These are phyloP conservation scores for Colletotrichum sp. DNA, from an alignment of 2,329 filamentous ascomycete genomes.

Conservation along the genomic window DNA sequence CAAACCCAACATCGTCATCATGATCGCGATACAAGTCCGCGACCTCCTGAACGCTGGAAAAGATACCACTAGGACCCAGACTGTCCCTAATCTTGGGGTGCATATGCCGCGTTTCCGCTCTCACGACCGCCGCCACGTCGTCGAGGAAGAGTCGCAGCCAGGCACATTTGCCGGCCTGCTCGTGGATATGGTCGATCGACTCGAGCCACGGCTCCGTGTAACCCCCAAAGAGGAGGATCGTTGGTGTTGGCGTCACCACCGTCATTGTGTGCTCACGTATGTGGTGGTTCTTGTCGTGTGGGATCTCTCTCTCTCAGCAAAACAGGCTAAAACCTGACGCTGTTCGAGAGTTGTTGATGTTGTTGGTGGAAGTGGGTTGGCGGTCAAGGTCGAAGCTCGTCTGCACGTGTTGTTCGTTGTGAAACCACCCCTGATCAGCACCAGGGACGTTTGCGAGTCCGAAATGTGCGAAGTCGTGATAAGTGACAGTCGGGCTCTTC, in stretches of 20 bases:
- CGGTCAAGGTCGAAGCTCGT: not conserved
- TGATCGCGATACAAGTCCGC: not conserved
- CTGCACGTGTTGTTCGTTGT: not conserved
- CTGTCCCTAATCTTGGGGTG: not conserved
- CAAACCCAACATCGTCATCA: not conserved
- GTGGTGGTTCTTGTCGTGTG: too few relatives aligned
- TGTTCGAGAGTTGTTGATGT: not conserved
- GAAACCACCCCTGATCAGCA: not conserved
- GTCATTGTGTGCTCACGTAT: not conserved
- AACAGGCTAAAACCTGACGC: not conserved
- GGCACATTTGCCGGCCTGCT: not conserved
- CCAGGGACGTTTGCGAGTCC: not conserved
- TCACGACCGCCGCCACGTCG: not conserved
- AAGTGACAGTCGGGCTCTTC: not conserved
- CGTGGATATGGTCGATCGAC: not conserved
- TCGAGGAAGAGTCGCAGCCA: not conserved
- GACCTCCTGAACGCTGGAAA: not conserved
- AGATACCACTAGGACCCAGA: not conserved
- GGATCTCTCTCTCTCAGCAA: not conserved
- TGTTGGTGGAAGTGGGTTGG: not conserved
- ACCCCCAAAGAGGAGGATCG: not conserved
- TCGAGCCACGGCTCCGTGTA: not conserved
- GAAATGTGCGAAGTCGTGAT: not conserved
- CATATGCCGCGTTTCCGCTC: not conserved
- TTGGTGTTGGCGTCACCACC: slow-evolving; percentile 3